Base-by-base conservation (phyloP, 2,329 filamentous ascomycete genomes). In the Aspergillus tamarii region DNA sequence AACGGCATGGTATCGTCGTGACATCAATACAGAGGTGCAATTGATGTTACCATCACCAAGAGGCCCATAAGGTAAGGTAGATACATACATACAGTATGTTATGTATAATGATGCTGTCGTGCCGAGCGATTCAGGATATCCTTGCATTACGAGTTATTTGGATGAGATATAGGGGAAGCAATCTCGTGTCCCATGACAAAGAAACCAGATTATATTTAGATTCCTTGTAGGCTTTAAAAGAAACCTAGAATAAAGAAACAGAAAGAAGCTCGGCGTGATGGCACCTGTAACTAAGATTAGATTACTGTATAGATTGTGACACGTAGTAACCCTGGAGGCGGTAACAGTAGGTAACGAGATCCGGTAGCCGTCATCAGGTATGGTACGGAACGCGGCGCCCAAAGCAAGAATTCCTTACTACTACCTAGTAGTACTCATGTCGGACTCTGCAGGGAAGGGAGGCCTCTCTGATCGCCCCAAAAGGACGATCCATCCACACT, bases 381-480 rank as follows among this genome's bases (percentile, higher is more conserved):
- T 56, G 53, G 53, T 48, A 48, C 26, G 23, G 26, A 26, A 56
- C 21, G 7, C 30, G 11, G n/a, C 10, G 14, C 28, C 34, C 36
- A 36, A 48, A 48, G 23, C 23, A 48, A 48, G 46, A 48, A 48
- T 28, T 46, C 43, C 34, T 36, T 36, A 36, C 34, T 46, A 41
- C 55, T 57, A 58, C 30, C n/a, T n/a, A n/a, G n/a, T n/a, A 32
- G 30, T 32, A 32, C 46, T 30, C 66, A 65, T 59, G 60, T 48
- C 61, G 30, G 52, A 63, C 50, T 67, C 65, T 68, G 67, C 69
- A 70, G 64, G 64, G 63, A 67, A 66, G 59, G 57, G 54, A 54
- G 60, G 54, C 69, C 66, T 72, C 59, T 66, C 54, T 69, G 68
- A 71, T 70, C 69, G 67, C 62, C 65, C 64, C 61, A 70, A 67